Percentiles rank a stretch among this genome's conserved stretches.
These are phyloP conservation scores for Ochetophila trinervis DNA, from an alignment of 306 rosid species.

Conservation along the genomic window DNA sequence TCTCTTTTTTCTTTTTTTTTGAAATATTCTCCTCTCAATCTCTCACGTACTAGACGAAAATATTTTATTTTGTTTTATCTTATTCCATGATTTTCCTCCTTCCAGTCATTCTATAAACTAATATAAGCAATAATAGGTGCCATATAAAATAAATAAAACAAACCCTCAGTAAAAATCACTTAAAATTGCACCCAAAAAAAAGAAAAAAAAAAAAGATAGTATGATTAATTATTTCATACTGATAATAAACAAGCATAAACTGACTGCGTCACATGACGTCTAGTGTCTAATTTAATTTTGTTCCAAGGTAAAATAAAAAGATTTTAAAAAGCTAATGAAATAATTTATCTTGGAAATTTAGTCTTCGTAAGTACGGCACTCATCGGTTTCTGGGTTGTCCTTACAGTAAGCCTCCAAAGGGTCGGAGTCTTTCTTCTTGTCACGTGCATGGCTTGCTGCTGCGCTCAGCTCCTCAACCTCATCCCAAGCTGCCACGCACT, in stretches of 20 bases:
- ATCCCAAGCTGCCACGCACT: conserved; percentile 98
- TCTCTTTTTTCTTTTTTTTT: no score
- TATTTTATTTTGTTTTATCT: no score
- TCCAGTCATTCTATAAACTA: no score
- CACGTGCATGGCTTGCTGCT: conserved; percentile 93
- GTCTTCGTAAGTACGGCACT: conserved; percentile 87
- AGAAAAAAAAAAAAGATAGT: neutral
- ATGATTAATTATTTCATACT: neutral
- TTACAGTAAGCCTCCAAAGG: conserved; percentile 74
- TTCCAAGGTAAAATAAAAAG: conserved; percentile 15
- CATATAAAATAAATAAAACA: no score
- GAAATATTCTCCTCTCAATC: no score
- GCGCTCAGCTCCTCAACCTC: conserved; percentile 99
- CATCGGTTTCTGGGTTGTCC: conserved; percentile 80
- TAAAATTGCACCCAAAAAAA: no score
- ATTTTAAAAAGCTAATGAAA: neutral
- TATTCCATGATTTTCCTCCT: no score
- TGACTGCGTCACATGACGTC: no score
- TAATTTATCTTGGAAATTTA: conserved; percentile 3
- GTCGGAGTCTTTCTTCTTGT: conserved; percentile 55
- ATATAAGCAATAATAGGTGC: no score
- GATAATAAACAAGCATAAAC: no score
- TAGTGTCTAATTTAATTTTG: neutral
- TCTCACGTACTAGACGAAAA: no score
- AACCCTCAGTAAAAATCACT: no score